These are phyloP conservation scores for Epithemia pelagica DNA, from an alignment of 108 stramenopile species.

Conservation along the genomic window DNA sequence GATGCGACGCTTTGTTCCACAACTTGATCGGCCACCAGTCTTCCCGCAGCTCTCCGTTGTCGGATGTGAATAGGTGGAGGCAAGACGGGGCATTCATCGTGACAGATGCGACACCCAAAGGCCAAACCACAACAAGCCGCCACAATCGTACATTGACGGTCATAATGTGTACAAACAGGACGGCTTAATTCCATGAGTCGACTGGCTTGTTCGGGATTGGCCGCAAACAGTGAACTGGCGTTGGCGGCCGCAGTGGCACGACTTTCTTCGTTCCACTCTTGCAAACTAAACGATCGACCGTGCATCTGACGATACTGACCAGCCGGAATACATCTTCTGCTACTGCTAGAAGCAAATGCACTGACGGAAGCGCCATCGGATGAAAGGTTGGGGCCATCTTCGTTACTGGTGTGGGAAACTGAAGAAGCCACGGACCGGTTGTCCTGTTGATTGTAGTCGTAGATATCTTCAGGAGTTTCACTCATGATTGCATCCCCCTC, in stretches of 20 bases:
- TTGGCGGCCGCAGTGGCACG: slow-evolving; percentile 11
- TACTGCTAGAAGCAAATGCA: neutral
- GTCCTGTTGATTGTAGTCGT: slow-evolving; percentile 1
- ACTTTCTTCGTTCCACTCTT: neutral
- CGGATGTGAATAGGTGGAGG: slow-evolving; percentile 15
- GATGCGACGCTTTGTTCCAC: neutral
- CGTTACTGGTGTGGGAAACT: slow-evolving; percentile 2
- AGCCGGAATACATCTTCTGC: slow-evolving; percentile 13
- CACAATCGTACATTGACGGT: slow-evolving; percentile 72
- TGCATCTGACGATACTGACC: slow-evolving; percentile 8
- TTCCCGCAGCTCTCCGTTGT: slow-evolving; percentile 8
- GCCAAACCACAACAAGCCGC: slow-evolving; percentile 74
- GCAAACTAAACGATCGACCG: neutral
- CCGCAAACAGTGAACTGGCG: slow-evolving; percentile 12
- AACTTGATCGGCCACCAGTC: slow-evolving; percentile 5
- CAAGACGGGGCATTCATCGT: slow-evolving; percentile 60
- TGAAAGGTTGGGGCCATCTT: neutral
- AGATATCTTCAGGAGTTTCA: slow-evolving; percentile 9
- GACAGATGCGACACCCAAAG: slow-evolving; percentile 82
- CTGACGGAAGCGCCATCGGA: neutral
- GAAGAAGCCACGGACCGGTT: slow-evolving; percentile 8
- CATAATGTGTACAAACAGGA: slow-evolving; percentile 64
- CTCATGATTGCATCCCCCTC: slow-evolving; percentile 4
- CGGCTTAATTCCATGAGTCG: slow-evolving; percentile 33
- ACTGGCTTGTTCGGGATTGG: slow-evolving; percentile 16